Percentiles rank a stretch among this genome's conserved stretches.
These are phyloP conservation scores for Populus davidiana DNA, from an alignment of 345 rosid species.

Conservation along the genomic window DNA sequence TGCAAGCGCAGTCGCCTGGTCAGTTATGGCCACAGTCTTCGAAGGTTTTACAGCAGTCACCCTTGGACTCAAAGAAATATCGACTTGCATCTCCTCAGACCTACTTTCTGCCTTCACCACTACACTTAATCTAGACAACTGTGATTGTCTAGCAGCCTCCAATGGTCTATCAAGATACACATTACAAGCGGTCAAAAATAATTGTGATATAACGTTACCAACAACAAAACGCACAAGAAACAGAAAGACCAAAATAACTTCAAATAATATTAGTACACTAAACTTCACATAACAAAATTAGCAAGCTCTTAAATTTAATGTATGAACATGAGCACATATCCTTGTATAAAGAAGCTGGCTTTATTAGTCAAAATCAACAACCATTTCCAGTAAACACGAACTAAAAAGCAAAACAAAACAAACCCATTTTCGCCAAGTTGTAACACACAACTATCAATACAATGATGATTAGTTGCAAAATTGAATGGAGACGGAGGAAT, in stretches of 20 bases:
- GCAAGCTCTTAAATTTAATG: background rate
- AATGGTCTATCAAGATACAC: slow-evolving; percentile 28
- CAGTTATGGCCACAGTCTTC: slow-evolving; percentile 87
- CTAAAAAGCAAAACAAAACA: background rate
- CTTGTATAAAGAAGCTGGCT: background rate
- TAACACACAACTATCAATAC: background rate
- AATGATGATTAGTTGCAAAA: background rate
- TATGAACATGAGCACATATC: background rate
- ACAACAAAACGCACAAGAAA: background rate
- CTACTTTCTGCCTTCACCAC: slow-evolving; percentile 46
- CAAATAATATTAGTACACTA: no score
- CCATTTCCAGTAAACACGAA: background rate
- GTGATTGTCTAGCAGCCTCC: slow-evolving; percentile 24
- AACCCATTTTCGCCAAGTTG: background rate
- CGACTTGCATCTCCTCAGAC: slow-evolving; percentile 44
- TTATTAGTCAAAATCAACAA: background rate
- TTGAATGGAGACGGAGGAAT: background rate
- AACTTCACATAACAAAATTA: no score
- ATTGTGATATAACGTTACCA: background rate
- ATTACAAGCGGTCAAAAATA: background rate
- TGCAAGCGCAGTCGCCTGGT: slow-evolving; percentile 85
- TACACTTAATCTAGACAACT: slow-evolving; percentile 33
- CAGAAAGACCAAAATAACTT: background rate
- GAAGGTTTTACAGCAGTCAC: slow-evolving; percentile 84
- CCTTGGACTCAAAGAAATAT: slow-evolving; percentile 73